Conservation (phyloP, 352 stramenopile genomes). For the Globisporangium okanoganense region DNA sequence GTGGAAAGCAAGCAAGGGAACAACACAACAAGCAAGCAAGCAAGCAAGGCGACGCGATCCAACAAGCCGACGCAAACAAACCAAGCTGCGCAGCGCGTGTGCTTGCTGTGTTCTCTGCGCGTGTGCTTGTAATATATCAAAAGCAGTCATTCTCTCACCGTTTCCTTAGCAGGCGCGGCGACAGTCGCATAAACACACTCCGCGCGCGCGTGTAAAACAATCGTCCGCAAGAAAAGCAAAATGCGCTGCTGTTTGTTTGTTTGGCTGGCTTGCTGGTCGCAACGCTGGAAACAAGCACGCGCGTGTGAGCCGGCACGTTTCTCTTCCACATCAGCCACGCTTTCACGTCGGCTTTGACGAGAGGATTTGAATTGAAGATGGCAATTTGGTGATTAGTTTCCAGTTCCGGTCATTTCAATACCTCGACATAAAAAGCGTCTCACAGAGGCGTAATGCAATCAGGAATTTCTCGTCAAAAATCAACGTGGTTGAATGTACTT, state of each 20-base stretch:
- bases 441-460: background rate
- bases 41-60: background rate
- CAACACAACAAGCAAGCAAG: background rate
- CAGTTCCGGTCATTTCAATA: background rate
- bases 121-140: background rate
- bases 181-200: slow-evolving; percentile 13
- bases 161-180: slow-evolving; percentile 5
- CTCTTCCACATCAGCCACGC: slow-evolving; percentile 1
- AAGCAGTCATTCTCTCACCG: background rate
- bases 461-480: background rate
- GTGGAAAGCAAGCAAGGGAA: background rate
- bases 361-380: background rate
- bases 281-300: background rate
- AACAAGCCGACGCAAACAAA: background rate
- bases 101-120: background rate
- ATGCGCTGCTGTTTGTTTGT: background rate
- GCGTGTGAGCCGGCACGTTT: background rate
- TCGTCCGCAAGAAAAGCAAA: background rate
- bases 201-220: slow-evolving; percentile 8
- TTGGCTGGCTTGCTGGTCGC: background rate
- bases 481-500: background rate
- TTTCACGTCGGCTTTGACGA: background rate
- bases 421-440: background rate
- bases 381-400: background rate
- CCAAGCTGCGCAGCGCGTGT: background rate